Percentiles rank a stretch among this genome's conserved stretches.
Conservation (phyloP, 208 protist genomes). For the Blechomonas ayalai region DNA sequence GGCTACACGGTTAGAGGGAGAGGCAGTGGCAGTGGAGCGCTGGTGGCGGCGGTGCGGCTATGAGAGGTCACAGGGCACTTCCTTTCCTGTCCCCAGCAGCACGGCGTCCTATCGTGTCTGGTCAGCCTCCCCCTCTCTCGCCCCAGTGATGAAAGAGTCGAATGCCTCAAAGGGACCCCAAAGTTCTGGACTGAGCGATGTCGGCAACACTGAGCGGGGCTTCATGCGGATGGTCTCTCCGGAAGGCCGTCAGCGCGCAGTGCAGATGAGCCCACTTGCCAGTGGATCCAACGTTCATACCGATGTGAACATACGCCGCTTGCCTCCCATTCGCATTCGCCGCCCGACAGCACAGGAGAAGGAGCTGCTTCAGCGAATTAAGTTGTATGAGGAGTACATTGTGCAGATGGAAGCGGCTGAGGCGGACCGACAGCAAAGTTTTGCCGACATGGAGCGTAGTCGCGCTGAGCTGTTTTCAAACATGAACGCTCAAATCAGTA, state of each 20-base stretch:
- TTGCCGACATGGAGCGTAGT: slow-evolving; percentile 66
- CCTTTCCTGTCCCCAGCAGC: not conserved
- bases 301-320: slow-evolving; percentile 23
- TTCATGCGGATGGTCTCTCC: too few species aligned
- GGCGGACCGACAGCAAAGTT: slow-evolving; percentile 47
- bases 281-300: too few species aligned
- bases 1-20: slow-evolving; percentile 24
- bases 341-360: slow-evolving; percentile 57
- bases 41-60: slow-evolving; percentile 6
- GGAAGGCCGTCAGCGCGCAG: too few species aligned
- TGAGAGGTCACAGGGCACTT: not conserved
- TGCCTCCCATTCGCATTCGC: slow-evolving; percentile 43
- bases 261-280: not conserved
- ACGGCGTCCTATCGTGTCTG: too few species aligned
- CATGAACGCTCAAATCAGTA: slow-evolving; percentile 66
- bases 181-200: too few species aligned
- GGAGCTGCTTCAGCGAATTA: slow-evolving; percentile 45
- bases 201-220: too few species aligned
- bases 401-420: slow-evolving; percentile 45
- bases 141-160: too few species aligned
- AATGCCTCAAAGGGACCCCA: too few species aligned
- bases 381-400: slow-evolving; percentile 42
- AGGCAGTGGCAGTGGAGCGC: slow-evolving; percentile 34
- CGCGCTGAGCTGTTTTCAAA: slow-evolving; percentile 67
- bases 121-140: too few species aligned